Evolutionary conservation across 2,329 filamentous ascomycete genomes (phyloP).

Genomic region (Penicillium corylophilum): DNA sequence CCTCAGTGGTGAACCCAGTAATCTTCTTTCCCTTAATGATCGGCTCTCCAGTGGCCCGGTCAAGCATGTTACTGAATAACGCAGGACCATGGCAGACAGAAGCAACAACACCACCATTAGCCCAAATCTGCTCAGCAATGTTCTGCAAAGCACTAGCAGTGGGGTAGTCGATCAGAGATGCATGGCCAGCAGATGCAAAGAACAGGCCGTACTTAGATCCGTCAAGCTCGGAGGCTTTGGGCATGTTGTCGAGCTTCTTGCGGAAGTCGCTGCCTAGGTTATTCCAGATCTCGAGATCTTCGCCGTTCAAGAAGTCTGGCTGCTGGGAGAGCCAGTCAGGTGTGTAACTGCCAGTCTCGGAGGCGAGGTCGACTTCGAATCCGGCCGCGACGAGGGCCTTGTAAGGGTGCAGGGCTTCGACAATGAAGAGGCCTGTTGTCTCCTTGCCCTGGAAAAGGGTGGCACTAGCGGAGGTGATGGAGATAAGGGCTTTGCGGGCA

Average conservation of each 20-base stretch:
- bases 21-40: conserved; percentile 40
- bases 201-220: conserved; percentile 14
- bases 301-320: conserved; percentile 43
- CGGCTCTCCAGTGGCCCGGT: conserved; percentile 34
- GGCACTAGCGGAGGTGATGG: too few relatives aligned
- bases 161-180: conserved; percentile 50
- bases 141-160: conserved; percentile 42
- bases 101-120: conserved; percentile 43
- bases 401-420: too few relatives aligned
- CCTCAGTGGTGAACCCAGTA: conserved; percentile 44
- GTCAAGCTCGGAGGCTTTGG: conserved; percentile 35
- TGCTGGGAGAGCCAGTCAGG: conserved; percentile 21
- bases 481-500: too few relatives aligned
- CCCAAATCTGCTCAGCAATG: conserved; percentile 43
- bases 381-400: too few relatives aligned
- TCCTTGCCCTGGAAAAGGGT: too few relatives aligned
- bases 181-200: conserved; percentile 31
- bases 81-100: conserved; percentile 46
- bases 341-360: too few relatives aligned
- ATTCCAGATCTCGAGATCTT: conserved; percentile 43
- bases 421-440: too few relatives aligned
- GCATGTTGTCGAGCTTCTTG: conserved; percentile 45
- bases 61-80: conserved; percentile 38
- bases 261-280: conserved; percentile 44
- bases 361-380: too few relatives aligned